phyloP scores from a whole-genome alignment of 2,329 filamentous ascomycete genomes.

The Beauveria sp. region DNA sequence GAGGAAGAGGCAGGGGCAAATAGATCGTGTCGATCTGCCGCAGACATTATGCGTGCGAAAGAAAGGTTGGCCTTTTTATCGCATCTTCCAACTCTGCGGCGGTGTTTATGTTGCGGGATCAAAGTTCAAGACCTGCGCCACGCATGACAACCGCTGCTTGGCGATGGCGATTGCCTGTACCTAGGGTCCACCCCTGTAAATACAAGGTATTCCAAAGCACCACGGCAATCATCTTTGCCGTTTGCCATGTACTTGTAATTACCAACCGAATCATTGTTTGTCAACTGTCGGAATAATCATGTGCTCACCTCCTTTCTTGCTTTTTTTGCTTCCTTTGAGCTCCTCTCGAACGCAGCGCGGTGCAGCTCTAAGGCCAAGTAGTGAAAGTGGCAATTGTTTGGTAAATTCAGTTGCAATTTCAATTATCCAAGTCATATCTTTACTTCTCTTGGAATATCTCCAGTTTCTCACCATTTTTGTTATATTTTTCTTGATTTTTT shows the following conservation, averaged over 20 bases:
- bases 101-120: conserved; percentile 9
- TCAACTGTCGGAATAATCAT: background rate
- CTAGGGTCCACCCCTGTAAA: background rate
- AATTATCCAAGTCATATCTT: too few relatives aligned
- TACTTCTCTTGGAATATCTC: too few relatives aligned
- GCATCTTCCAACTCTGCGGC: conserved; percentile 22
- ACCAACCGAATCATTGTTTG: background rate
- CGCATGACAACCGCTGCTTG: background rate
- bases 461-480: too few relatives aligned
- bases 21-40: conserved; percentile 27
- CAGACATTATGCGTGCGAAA: conserved; percentile 31
- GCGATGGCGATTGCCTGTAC: background rate
- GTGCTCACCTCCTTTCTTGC: too few relatives aligned
- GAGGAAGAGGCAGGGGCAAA: conserved; percentile 30
- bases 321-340: too few relatives aligned
- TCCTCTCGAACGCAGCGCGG: too few relatives aligned
- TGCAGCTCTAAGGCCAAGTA: too few relatives aligned
- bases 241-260: background rate
- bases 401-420: too few relatives aligned
- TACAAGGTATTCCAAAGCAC: background rate
- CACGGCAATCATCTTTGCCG: background rate
- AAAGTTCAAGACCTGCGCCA: conserved; percentile 1
- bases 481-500: too few relatives aligned
- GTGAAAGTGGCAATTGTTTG: too few relatives aligned
- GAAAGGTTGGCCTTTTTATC: conserved; percentile 20